Evolutionary conservation across 176 grass and related monocot genomes (phyloP), one percentile per base, ranked within the genome.

Genomic region (Avena sativa): DNA sequence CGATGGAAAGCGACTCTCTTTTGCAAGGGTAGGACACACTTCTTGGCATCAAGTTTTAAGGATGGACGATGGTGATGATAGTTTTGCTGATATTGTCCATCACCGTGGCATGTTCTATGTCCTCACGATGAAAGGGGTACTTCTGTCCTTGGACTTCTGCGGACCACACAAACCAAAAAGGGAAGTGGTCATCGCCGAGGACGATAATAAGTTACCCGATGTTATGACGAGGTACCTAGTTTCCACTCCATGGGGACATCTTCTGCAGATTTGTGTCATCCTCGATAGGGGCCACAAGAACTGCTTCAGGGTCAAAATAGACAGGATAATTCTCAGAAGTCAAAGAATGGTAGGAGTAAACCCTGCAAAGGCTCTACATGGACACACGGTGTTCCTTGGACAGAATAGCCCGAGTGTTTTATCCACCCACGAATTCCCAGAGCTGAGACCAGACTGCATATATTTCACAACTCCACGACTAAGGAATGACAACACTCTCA

Each of bases 401-500:
- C 71, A 74, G 44, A 74, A 74, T 50, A 74, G 71, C 69, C 38
- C 69, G 4, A 0, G 40, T 4, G 4, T 72, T 46, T 1, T 72
- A 12, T 72, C 69, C 69, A n/a, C 19, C 8, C 0, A 46, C 0
- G 19, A 72, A n/a, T 72, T 72, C 19, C 69, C 19, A 0, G 38
- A 46, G 38, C 69, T 72, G 8, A 71, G 36, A 47, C 40, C 11
- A 2, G 40, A 72, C 20, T 72, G 40, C 7, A 47, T 72, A 19
- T 72, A 72, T 43, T 23, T 47, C 40, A 72, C 40, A 23, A 13
- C 70, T 23, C 17, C 40, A 2, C 69, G 69, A 12, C 69, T 44
- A 2, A 19, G 16, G 19, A 40, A 44, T 0, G 3, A 71, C 0
- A 5, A 0, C 15, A 3, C 0, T 44, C 20, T 1, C 17, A 1